Conservation (phyloP, 2,329 filamentous ascomycete species). For the Colletotrichum eleusines region DNA sequence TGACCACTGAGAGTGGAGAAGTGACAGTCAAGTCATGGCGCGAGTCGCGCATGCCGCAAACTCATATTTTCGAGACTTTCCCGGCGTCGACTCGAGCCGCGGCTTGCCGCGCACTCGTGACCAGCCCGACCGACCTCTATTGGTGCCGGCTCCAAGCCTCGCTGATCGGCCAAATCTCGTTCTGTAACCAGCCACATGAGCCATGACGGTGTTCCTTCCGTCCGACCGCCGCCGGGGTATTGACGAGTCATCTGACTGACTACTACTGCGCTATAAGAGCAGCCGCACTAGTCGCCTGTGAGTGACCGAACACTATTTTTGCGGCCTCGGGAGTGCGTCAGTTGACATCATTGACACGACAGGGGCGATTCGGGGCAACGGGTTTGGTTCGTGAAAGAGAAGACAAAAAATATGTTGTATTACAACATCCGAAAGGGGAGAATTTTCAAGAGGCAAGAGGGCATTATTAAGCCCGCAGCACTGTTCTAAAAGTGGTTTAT, state of each 20-base stretch:
- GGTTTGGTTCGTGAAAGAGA: not conserved
- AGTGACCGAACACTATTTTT: constrained; percentile 8
- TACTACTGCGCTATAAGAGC: constrained; percentile 4
- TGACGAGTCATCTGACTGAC: constrained; percentile 33
- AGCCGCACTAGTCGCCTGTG: constrained; percentile 10
- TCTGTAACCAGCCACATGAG: not conserved
- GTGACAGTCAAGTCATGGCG: constrained; percentile 31
- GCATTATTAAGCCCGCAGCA: constrained; percentile 32
- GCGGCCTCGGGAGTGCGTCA: not conserved
- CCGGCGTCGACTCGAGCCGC: constrained; percentile 6
- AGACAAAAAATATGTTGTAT: constrained; percentile 13
- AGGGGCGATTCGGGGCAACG: not conserved
- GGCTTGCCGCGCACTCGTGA: not conserved
- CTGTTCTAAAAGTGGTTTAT: constrained; percentile 48
- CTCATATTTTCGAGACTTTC: constrained; percentile 2
- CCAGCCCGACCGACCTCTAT: too few relatives aligned
- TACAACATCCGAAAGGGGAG: constrained; percentile 38
- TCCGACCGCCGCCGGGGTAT: constrained; percentile 21
- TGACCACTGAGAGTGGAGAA: constrained; percentile 35
- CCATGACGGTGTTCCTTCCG: not conserved
- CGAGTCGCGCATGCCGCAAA: constrained; percentile 8
- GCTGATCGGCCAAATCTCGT: not conserved
- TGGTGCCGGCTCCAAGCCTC: not conserved
- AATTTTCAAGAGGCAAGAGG: constrained; percentile 37
- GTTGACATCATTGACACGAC: constrained; percentile 27